Evolutionary conservation across 2,329 filamentous ascomycete genomes (phyloP).

Genomic region (Emmonsia crescens): DNA sequence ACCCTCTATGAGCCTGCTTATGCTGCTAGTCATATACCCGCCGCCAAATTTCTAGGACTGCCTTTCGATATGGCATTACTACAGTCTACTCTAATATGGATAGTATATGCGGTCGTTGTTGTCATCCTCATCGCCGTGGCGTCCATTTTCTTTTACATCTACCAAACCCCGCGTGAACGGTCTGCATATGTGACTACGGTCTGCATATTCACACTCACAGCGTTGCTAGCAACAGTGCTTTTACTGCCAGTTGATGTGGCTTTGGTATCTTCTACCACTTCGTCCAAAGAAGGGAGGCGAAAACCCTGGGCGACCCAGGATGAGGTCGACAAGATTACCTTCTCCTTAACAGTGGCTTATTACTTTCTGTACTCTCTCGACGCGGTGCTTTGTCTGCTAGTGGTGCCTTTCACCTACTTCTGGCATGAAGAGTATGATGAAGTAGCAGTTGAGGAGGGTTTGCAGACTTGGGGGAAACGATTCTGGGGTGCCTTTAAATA

Average conservation of each 20-base stretch:
- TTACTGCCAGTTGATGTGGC: constrained; percentile 93
- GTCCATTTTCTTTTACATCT: constrained; percentile 77
- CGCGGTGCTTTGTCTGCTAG: constrained; percentile 73
- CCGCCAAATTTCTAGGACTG: background rate
- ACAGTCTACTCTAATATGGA: constrained; percentile 87
- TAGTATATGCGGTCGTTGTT: constrained; percentile 77
- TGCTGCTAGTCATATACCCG: background rate
- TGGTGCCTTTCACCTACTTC: constrained; percentile 95
- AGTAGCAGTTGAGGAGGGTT: constrained; percentile 69
- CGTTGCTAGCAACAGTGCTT: constrained; percentile 81
- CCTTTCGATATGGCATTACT: constrained; percentile 51
- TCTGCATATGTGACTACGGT: constrained; percentile 71
- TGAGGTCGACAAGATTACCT: constrained; percentile 64
- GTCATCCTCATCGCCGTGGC: constrained; percentile 65
- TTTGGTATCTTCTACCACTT: constrained; percentile 78
- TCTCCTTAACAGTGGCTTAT: constrained; percentile 78
- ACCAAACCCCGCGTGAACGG: constrained; percentile 80
- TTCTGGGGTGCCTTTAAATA: constrained; percentile 85
- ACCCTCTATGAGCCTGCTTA: background rate
- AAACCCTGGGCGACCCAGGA: constrained; percentile 91
- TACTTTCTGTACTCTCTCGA: constrained; percentile 89
- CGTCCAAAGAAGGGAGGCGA: constrained; percentile 63
- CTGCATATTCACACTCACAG: constrained; percentile 75
- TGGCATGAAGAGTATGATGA: constrained; percentile 98
- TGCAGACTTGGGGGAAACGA: constrained; percentile 57